Conservation (phyloP, 495 filamentous ascomycete species). For the Trichoderma virens region DNA sequence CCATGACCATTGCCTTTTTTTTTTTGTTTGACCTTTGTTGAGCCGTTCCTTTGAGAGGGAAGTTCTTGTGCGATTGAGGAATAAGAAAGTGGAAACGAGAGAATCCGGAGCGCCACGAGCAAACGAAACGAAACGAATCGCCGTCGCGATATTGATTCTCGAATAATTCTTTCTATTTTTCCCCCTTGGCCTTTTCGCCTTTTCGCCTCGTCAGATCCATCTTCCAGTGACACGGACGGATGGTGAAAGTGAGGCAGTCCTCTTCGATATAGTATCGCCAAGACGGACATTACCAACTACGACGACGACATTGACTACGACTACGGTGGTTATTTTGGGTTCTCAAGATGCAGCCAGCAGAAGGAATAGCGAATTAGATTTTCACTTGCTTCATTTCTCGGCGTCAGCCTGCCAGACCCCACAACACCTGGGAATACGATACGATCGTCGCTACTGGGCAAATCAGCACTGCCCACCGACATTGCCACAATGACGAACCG, state of each 20-base stretch:
- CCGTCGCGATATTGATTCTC: background rate
- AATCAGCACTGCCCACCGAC: constrained; percentile 23
- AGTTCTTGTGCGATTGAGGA: background rate
- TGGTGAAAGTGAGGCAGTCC: background rate
- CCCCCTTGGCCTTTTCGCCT: background rate
- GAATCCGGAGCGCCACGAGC: background rate
- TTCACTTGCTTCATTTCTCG: background rate
- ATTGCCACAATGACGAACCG: constrained; percentile 41
- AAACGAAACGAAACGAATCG: constrained; percentile 5
- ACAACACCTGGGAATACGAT: background rate
- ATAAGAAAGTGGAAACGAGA: background rate
- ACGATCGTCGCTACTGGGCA: constrained; percentile 4
- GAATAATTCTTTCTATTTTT: background rate
- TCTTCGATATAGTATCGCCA: background rate
- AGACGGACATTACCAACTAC: background rate
- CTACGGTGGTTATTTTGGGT: background rate
- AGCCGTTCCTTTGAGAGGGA: background rate
- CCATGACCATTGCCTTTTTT: constrained; percentile 2
- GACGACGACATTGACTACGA: background rate
- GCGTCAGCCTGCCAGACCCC: background rate
- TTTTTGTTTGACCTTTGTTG: background rate
- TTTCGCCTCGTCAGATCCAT: background rate
- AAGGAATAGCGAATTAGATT: constrained; percentile 2
- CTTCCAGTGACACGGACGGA: background rate
- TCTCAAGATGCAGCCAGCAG: constrained; percentile 4